phyloP scores from a whole-genome alignment of 139 green algal genomes.

The Pleodorina starrii region DNA sequence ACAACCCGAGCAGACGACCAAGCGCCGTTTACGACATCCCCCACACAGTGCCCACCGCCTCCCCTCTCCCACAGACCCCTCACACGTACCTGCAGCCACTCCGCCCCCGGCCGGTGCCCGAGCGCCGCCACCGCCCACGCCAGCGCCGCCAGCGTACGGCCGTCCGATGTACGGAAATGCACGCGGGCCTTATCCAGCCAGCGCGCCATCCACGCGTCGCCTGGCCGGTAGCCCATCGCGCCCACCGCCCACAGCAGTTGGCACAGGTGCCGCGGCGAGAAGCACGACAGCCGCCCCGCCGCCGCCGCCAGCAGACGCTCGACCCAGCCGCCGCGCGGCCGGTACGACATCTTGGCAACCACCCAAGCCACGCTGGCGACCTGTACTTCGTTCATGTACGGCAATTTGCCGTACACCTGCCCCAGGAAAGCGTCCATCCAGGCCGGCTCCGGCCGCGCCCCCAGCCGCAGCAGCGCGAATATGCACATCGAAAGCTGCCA shows the following conservation, averaged over 20 bases:
- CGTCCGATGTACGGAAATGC: conserved; percentile 27
- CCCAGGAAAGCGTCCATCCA: conserved; percentile 22
- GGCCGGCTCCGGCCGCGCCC: not conserved
- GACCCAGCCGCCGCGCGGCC: not conserved
- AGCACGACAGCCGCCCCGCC: conserved; percentile 28
- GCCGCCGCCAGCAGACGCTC: conserved; percentile 8
- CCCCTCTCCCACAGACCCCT: too few relatives aligned
- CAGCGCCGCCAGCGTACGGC: not conserved
- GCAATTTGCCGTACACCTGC: conserved; percentile 3
- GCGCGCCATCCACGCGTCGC: not conserved
- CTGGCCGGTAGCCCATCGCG: conserved; percentile 15
- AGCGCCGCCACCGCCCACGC: conserved; percentile 13
- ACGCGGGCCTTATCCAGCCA: conserved; percentile 2
- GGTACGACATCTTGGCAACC: conserved; percentile 11
- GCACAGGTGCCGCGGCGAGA: not conserved
- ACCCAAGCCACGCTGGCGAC: not conserved
- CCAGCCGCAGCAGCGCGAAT: not conserved
- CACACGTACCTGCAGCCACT: conserved; percentile 23
- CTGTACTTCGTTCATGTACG: conserved; percentile 35
- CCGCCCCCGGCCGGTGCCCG: not conserved
- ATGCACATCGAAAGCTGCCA: conserved; percentile 37
- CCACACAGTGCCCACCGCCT: too few relatives aligned
- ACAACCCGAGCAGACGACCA: too few relatives aligned
- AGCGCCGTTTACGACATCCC: too few relatives aligned
- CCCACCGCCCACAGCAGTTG: conserved; percentile 42